Evolutionary conservation across 495 filamentous ascomycete species (phyloP).

Genomic region (Corynascus novoguineensis): DNA sequence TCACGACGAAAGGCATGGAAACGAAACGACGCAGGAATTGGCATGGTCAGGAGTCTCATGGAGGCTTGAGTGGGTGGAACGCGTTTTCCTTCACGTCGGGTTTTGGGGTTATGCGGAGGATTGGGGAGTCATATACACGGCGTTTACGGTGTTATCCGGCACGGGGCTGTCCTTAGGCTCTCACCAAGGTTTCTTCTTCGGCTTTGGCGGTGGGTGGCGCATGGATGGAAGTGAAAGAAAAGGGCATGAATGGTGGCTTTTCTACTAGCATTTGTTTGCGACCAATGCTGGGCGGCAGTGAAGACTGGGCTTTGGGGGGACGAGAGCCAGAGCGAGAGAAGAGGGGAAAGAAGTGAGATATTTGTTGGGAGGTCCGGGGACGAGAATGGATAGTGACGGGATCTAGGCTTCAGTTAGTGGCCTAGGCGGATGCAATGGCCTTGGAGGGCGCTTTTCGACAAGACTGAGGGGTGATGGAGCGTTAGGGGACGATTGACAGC

Average conservation of each 20-base stretch:
- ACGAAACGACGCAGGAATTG: constrained; percentile 6
- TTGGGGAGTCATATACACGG: constrained; percentile 13
- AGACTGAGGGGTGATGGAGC: neutral
- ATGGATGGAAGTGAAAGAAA: constrained; percentile 6
- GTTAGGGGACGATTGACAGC: neutral
- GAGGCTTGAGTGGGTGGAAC: neutral
- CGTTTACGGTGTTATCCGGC: constrained; percentile 1
- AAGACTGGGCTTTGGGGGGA: neutral
- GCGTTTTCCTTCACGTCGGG: neutral
- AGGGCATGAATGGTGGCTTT: neutral
- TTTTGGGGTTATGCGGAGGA: neutral
- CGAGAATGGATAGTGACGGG: neutral
- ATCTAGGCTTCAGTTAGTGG: neutral
- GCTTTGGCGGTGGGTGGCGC: constrained; percentile 2
- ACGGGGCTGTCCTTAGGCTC: neutral
- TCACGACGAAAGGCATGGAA: neutral
- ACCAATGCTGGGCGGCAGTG: neutral
- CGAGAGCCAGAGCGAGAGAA: neutral
- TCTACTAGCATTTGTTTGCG: constrained; percentile 5
- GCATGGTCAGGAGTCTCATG: constrained; percentile 1
- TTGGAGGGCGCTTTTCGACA: neutral
- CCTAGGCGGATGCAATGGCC: neutral
- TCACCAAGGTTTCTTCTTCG: neutral
- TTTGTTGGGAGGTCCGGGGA: neutral
- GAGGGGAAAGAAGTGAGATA: neutral